phyloP scores from a whole-genome alignment of 495 filamentous ascomycete genomes.

The Aspergillus avenaceus region DNA sequence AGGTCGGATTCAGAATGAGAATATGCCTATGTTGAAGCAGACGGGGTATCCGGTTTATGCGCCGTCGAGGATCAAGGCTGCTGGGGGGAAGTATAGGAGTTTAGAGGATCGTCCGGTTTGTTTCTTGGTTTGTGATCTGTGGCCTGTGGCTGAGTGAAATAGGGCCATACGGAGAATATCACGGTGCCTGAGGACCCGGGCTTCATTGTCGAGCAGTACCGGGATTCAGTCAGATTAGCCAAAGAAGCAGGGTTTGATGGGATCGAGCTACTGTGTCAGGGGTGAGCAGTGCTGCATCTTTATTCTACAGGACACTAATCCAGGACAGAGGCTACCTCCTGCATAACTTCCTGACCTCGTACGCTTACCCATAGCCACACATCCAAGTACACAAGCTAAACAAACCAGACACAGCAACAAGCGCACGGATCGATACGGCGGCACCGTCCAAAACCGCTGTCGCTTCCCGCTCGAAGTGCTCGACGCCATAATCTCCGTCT shows the following conservation, averaged over 20 bases:
- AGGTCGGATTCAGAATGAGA: constrained; percentile 33
- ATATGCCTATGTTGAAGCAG: constrained; percentile 21
- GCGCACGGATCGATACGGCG: constrained; percentile 48
- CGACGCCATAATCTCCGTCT: constrained; percentile 49
- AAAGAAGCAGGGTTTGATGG: constrained; percentile 62
- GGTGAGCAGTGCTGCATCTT: neutral
- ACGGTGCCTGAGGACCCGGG: constrained; percentile 40
- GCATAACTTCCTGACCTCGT: constrained; percentile 60
- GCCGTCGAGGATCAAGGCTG: constrained; percentile 39
- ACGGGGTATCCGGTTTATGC: constrained; percentile 31
- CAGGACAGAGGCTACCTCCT: constrained; percentile 57
- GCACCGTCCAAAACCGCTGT: constrained; percentile 38
- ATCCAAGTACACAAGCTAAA: constrained; percentile 11
- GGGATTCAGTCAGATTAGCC: constrained; percentile 48
- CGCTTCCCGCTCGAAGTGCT: constrained; percentile 52
- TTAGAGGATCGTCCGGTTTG: neutral
- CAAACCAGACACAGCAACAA: constrained; percentile 43
- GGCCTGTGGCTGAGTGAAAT: neutral
- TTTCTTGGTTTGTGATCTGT: neutral
- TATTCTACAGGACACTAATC: neutral
- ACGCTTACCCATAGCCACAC: constrained; percentile 55
- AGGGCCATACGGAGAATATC: constrained; percentile 11
- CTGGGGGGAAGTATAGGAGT: constrained; percentile 15
- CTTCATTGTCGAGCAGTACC: constrained; percentile 45
- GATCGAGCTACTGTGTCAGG: constrained; percentile 40